phyloP scores from a whole-genome alignment of 169 alveolate species.

The Plasmodium vinckei region DNA sequence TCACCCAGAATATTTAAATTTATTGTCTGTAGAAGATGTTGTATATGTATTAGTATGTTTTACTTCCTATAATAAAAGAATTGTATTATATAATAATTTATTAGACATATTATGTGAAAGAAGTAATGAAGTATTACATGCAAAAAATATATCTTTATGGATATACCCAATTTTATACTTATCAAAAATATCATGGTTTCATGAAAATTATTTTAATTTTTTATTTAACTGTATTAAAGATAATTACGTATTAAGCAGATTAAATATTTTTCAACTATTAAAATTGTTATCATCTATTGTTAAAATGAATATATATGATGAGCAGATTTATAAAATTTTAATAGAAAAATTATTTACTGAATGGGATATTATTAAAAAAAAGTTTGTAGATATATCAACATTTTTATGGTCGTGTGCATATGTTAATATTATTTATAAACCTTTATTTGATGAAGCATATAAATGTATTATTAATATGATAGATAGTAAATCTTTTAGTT shows the following conservation, averaged over 20 bases:
- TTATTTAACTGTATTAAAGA: conserved; percentile 32
- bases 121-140: conserved; percentile 40
- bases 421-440: conserved; percentile 44
- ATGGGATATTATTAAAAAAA: conserved; percentile 48
- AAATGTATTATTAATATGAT: not conserved
- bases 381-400: conserved; percentile 41
- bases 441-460: conserved; percentile 42
- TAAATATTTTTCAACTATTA: conserved; percentile 32
- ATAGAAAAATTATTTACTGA: conserved; percentile 36
- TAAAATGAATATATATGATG: conserved; percentile 67
- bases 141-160: conserved; percentile 62
- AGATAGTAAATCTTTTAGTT: not conserved
- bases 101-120: conserved; percentile 44
- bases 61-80: conserved; percentile 45
- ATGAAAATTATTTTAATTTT: conserved; percentile 16
- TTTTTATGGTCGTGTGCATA: conserved; percentile 73
- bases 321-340: conserved; percentile 33
- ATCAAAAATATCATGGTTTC: conserved; percentile 63
- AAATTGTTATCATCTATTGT: conserved; percentile 54
- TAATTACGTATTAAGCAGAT: conserved; percentile 25
- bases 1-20: conserved; percentile 3
- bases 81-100: conserved; percentile 33
- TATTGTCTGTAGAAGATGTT: conserved; percentile 31
- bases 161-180: conserved; percentile 28
- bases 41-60: conserved; percentile 46